A percentile compares a stretch with the other conserved stretches of the same genome.
Conservation (phyloP, 768 basidiomycete species). For the Dendrothele bispora region DNA sequence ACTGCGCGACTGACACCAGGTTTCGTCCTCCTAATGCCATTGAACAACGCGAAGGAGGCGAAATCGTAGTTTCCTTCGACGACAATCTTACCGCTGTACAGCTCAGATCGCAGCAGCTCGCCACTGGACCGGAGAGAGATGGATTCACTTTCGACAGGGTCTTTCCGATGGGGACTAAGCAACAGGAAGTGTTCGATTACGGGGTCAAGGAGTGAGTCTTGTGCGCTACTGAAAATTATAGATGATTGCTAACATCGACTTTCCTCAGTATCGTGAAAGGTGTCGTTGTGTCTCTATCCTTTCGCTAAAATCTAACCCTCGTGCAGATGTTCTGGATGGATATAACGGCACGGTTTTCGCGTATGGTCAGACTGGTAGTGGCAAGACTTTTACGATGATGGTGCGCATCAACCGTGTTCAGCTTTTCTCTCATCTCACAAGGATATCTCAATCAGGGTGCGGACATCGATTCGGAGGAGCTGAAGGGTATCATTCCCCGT, state of each 20-base stretch:
- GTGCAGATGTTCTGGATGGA: constrained; percentile 93
- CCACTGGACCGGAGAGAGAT: constrained; percentile 89
- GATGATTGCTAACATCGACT: constrained; percentile 19
- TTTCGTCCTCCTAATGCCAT: constrained; percentile 95
- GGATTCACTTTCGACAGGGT: constrained; percentile 98
- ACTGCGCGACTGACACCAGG: constrained; percentile 37
- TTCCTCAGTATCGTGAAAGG: constrained; percentile 82
- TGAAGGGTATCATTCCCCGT: constrained; percentile 95
- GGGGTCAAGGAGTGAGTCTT: constrained; percentile 90
- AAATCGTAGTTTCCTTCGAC: constrained; percentile 87
- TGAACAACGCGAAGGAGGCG: constrained; percentile 84
- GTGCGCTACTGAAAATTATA: constrained; percentile 12
- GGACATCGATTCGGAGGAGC: constrained; percentile 91
- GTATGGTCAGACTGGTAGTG: constrained; percentile 85
- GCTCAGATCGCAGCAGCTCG: constrained; percentile 67
- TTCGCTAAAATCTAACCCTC: constrained; percentile 6
- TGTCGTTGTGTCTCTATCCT: constrained; percentile 28
- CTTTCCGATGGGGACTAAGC: constrained; percentile 89
- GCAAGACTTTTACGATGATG: constrained; percentile 99
- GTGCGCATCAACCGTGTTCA: constrained; percentile 34
- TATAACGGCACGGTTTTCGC: constrained; percentile 97
- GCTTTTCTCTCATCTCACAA: constrained; percentile 13
- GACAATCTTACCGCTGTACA: constrained; percentile 84
- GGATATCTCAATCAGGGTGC: constrained; percentile 64
- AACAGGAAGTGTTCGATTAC: constrained; percentile 96